phyloP scores from a whole-genome alignment of 306 rosid species.

The Citrullus colocynthis region DNA sequence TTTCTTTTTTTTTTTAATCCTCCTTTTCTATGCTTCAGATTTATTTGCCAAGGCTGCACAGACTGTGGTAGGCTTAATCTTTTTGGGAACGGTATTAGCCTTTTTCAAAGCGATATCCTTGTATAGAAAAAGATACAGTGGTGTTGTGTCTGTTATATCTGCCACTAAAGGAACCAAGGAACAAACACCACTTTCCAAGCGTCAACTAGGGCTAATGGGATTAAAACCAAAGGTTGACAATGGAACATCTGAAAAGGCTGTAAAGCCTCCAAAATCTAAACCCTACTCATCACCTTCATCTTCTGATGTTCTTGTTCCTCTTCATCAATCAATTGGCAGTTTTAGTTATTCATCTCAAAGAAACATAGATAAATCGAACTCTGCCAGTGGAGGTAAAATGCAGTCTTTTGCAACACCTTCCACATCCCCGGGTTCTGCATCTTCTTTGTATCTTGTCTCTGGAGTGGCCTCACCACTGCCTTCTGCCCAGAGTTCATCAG shows the following conservation, averaged over 20 bases:
- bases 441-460: conserved; percentile 56
- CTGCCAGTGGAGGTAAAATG: conserved; percentile 36
- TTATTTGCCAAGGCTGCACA: conserved; percentile 52
- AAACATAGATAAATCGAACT: conserved; percentile 34
- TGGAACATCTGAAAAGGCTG: conserved; percentile 30
- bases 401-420: conserved; percentile 37
- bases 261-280: conserved; percentile 76
- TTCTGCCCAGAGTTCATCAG: conserved; percentile 33
- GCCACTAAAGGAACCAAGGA: conserved; percentile 30
- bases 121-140: conserved; percentile 25
- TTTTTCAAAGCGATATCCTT: conserved; percentile 47
- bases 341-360: conserved; percentile 33
- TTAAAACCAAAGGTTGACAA: conserved; percentile 49
- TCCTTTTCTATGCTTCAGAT: conserved; percentile 33
- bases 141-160: conserved; percentile 19
- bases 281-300: conserved; percentile 21
- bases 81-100: conserved; percentile 54
- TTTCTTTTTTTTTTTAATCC: not conserved
- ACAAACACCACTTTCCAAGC: conserved; percentile 41
- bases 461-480: conserved; percentile 45
- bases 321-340: conserved; percentile 54
- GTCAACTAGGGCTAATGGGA: conserved; percentile 70
- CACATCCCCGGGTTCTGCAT: conserved; percentile 42
- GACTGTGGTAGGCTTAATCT: conserved; percentile 35
- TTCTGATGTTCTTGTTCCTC: conserved; percentile 80